Conservation (phyloP, 164 flowering plant genomes). For the grape (Vitis vinifera) region DNA sequence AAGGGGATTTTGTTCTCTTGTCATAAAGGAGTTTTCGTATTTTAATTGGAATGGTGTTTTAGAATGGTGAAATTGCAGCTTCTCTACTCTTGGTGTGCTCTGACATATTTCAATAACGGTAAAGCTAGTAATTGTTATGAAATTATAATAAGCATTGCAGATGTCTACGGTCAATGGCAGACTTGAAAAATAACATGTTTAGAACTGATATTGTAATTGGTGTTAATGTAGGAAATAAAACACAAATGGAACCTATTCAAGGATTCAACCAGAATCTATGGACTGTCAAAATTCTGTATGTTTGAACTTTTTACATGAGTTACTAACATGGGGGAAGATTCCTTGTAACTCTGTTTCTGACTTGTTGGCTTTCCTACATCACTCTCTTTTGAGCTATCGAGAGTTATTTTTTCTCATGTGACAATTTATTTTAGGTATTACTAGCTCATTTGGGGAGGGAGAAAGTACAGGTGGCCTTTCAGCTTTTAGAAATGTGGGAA, state of each 20-base stretch:
- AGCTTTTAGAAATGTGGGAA: slow-evolving; percentile 70
- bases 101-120: not conserved
- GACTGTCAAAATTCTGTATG: not conserved
- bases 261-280: not conserved
- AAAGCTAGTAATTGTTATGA: not conserved
- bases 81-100: not conserved
- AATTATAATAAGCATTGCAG: not conserved
- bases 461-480: slow-evolving; percentile 56
- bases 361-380: not conserved
- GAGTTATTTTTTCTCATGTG: not conserved
- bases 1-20: no score
- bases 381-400: not conserved
- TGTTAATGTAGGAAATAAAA: not conserved
- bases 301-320: not conserved
- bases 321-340: not conserved
- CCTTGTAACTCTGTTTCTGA: not conserved
- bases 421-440: slow-evolving; percentile 19
- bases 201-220: not conserved
- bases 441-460: slow-evolving; percentile 41
- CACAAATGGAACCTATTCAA: not conserved
- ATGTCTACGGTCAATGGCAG: not conserved
- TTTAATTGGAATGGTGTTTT: no score
- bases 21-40: no score
- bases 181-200: not conserved
- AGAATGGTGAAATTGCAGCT: no score